phyloP scores from a whole-genome alignment of 495 filamentous ascomycete genomes.

The Haplographium delicatum region DNA sequence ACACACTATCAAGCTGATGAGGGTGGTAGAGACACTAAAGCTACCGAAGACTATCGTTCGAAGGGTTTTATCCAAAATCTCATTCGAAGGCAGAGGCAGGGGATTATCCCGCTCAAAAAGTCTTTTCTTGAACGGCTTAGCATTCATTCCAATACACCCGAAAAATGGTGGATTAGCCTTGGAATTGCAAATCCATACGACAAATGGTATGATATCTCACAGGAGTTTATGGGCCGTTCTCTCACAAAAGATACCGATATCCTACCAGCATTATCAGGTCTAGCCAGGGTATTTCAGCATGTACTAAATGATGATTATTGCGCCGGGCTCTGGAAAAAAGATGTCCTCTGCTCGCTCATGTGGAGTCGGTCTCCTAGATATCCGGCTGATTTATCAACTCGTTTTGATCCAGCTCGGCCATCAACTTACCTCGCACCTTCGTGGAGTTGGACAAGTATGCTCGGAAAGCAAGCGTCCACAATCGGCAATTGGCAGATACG shows the following conservation, averaged over 20 bases:
- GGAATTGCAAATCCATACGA: conserved; percentile 21
- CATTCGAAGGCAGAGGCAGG: conserved; percentile 6
- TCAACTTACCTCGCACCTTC: conserved; percentile 26
- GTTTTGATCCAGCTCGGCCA: conserved; percentile 15
- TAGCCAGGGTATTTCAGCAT: conserved; percentile 23
- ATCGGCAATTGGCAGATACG: conserved; percentile 11
- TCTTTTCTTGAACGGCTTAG: conserved; percentile 11
- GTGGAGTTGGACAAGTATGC: conserved; percentile 28
- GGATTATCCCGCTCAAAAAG: conserved; percentile 7
- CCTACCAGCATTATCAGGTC: conserved; percentile 23
- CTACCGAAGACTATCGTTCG: conserved; percentile 24
- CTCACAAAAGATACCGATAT: conserved; percentile 21
- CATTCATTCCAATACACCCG: conserved; percentile 13
- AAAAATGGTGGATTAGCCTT: conserved; percentile 9
- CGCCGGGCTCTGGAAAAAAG: conserved; percentile 26
- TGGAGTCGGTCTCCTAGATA: conserved; percentile 13
- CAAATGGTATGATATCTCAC: conserved; percentile 22
- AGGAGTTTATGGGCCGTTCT: conserved; percentile 23
- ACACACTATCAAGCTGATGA: conserved; percentile 23
- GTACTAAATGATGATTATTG: conserved; percentile 23
- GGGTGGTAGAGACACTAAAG: conserved; percentile 20
- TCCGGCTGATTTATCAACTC: conserved; percentile 6
- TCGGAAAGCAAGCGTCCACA: conserved; percentile 16
- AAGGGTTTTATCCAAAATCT: conserved; percentile 25
- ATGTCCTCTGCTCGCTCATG: conserved; percentile 5